phyloP scores from a whole-genome alignment of 306 rosid genomes.

The Malus domestica region ASM211411v1 NC_041800.1:32932733-32933232 shows the following conservation, averaged over 20 bases:
- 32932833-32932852: too few species aligned
- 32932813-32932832: too few species aligned
- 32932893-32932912: too few species aligned
- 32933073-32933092: neutral
- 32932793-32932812: neutral
- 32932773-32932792: neutral
- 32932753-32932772: neutral
- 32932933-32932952: too few species aligned
- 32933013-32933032: neutral
- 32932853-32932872: too few species aligned
- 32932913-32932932: too few species aligned
- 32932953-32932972: too few species aligned
- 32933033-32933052: neutral
- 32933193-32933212: neutral
- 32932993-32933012: neutral
- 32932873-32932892: too few species aligned
- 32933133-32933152: too few species aligned
- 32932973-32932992: neutral
- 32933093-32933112: too few species aligned
- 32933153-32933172: neutral
- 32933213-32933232: neutral
- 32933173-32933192: neutral
- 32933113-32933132: too few species aligned
- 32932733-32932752: neutral
- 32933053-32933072: neutral